Percentiles rank a stretch among this genome's conserved stretches.
Evolutionary conservation across 441 rosid genomes (phyloP).

Genomic region (Pelargonium myrrhifolium): DNA sequence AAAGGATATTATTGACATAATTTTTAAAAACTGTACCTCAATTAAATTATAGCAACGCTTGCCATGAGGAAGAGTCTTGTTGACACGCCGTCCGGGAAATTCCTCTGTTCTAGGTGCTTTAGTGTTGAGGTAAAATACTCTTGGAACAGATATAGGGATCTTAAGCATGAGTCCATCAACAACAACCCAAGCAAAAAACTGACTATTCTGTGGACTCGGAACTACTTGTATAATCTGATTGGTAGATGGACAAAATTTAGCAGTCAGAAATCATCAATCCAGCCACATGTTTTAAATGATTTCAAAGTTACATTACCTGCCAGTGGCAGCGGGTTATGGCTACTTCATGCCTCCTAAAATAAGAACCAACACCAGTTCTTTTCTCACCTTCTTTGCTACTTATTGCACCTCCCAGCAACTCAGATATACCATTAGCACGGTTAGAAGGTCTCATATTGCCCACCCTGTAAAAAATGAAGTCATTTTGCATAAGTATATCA

Average conservation of each 20-base stretch:
- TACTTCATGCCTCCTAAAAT: constrained; percentile 74
- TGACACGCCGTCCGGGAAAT: constrained; percentile 81
- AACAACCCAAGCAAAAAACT: constrained; percentile 82
- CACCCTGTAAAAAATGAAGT: constrained; percentile 45
- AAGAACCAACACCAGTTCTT: constrained; percentile 68
- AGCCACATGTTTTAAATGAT: constrained; percentile 18
- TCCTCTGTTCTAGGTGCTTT: constrained; percentile 55
- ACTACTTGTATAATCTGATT: constrained; percentile 82
- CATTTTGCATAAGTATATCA: constrained; percentile 15
- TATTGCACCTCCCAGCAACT: constrained; percentile 24
- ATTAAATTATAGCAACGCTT: constrained; percentile 62
- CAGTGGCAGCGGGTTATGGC: constrained; percentile 73
- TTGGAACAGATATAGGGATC: constrained; percentile 72
- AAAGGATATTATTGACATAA: background rate
- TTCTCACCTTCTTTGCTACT: constrained; percentile 38
- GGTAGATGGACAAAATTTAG: constrained; percentile 16
- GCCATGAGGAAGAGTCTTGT: constrained; percentile 87
- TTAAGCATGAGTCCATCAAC: constrained; percentile 91
- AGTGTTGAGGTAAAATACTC: constrained; percentile 79
- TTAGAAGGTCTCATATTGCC: constrained; percentile 39
- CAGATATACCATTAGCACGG: constrained; percentile 28
- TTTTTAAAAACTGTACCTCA: constrained; percentile 49
- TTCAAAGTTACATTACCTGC: constrained; percentile 50
- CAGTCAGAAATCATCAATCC: constrained; percentile 24
- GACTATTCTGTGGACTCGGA: constrained; percentile 56